A percentile compares a stretch with the other conserved stretches of the same genome.
Conservation (phyloP, 768 basidiomycete genomes). For the Hypsizygus marmoreus region DNA sequence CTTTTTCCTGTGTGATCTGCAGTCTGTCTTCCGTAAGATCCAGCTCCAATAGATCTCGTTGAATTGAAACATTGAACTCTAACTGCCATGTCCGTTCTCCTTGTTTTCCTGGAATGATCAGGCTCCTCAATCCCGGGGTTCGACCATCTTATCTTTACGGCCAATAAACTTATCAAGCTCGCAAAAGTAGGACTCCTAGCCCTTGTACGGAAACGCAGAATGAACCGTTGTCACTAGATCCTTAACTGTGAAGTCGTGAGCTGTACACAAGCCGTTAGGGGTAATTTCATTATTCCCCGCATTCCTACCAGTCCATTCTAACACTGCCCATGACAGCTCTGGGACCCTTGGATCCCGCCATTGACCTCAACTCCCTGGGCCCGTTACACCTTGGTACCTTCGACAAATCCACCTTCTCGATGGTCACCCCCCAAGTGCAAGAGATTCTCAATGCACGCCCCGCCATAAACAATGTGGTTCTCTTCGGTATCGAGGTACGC, state of each 20-base stretch:
- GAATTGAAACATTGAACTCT: too few species aligned
- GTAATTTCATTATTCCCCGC: conserved; percentile 8
- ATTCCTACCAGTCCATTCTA: not conserved
- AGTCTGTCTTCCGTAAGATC: conserved; percentile 20
- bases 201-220: not conserved
- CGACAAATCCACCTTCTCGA: conserved; percentile 84
- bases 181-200: conserved; percentile 15
- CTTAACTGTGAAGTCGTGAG: conserved; percentile 21
- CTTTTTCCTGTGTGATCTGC: conserved; percentile 21
- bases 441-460: conserved; percentile 48
- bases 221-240: conserved; percentile 10
- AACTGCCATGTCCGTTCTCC: too few species aligned
- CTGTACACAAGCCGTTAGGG: conserved; percentile 19
- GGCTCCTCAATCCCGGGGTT: conserved; percentile 17
- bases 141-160: conserved; percentile 21
- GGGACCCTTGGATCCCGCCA: conserved; percentile 65
- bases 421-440: conserved; percentile 73
- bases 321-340: conserved; percentile 45
- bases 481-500: conserved; percentile 88
- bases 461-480: conserved; percentile 58
- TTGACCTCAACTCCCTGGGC: conserved; percentile 57
- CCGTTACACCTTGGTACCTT: conserved; percentile 59
- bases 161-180: conserved; percentile 22
- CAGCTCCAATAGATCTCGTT: too few species aligned
- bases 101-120: not conserved